Base-by-base conservation (phyloP, 73 alveolate genomes). In the Stentor roeselii region DNA sequence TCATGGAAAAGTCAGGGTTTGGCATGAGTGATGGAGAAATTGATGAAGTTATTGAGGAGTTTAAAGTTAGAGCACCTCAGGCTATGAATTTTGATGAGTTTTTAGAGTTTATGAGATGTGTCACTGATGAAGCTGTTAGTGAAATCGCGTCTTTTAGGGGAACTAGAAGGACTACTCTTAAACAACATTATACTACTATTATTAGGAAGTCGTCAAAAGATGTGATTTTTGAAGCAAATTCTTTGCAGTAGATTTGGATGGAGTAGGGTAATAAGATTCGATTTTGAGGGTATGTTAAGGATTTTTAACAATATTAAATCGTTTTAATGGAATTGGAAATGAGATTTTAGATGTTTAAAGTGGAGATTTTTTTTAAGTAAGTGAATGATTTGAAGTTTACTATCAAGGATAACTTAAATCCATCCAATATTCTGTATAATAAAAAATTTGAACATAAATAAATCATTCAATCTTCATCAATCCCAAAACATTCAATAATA, bases 81-180 rank as follows among this genome's bases (percentile, higher is more conserved):
- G 80, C 41, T 21, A 67, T 67, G 80, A 67, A 67, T 34, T 67
- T 30, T 67, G 80, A 32, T 15, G 41, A n/a, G 1, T 67, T 67
- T 67, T 14, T 21, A 30, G 80, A 67, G 14, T 11, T 67, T 1
- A 67, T 67, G 80, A n/a, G 41, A 0, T 67, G 80, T 32, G 11
- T 67, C 34, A 21, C 80, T 27, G 80, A 67, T 27, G 80, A 67
- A 50, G 30, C 6, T 50, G n/a, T n/a, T n/a, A 50, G 67, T 50
- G 67, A 50, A 21, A 6, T 11, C 21, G 67, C 6, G 67, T 50
- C 67, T 50, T 50, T 50, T 50, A 50, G 67, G 21, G 67, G 67
- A 50, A 50, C 30, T 21, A 50, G 67, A 50, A 6, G 67, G 6
- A 50, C 21, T 6, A 50, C 30, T 50, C 6, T 50, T 50, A 50